These are phyloP conservation scores for Tolypocladium tropicale DNA, from an alignment of 2,329 filamentous ascomycete species.

Conservation along the genomic window DNA sequence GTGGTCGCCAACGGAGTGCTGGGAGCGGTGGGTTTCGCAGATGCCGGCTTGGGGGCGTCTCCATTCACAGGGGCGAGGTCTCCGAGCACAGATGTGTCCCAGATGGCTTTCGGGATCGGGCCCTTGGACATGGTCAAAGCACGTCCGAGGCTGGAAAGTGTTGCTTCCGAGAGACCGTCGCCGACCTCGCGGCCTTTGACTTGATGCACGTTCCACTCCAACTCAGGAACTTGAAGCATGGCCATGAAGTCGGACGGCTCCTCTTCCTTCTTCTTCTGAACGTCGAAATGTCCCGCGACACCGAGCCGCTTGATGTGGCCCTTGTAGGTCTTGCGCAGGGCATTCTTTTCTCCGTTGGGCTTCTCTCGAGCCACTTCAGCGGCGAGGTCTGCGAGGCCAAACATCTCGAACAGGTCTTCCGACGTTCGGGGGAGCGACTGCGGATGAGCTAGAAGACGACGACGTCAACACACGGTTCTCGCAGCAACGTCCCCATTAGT, in stretches of 20 bases:
- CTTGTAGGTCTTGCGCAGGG: constrained; percentile 58
- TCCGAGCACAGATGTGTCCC: constrained; percentile 49
- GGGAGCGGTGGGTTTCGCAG: constrained; percentile 38
- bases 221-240: constrained; percentile 40
- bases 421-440: constrained; percentile 37
- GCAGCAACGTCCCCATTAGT: constrained; percentile 8
- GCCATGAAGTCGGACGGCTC: constrained; percentile 41
- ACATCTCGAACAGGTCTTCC: constrained; percentile 50
- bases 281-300: constrained; percentile 51
- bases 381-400: constrained; percentile 44
- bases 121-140: constrained; percentile 50
- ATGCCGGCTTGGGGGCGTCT: constrained; percentile 28
- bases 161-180: constrained; percentile 37
- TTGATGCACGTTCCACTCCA: constrained; percentile 45
- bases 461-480: constrained; percentile 31
- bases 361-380: constrained; percentile 52
- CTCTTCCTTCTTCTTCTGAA: constrained; percentile 41
- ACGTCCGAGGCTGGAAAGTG: constrained; percentile 32
- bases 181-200: constrained; percentile 45
- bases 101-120: constrained; percentile 40
- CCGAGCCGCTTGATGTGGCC: constrained; percentile 56
- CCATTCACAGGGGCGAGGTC: constrained; percentile 36
- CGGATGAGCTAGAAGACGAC: constrained; percentile 35
- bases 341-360: constrained; percentile 57
- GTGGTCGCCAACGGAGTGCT: constrained; percentile 36